A percentile compares a stretch with the other conserved stretches of the same genome.
phyloP scores from a whole-genome alignment of 2,329 filamentous ascomycete species.

The Botrytis byssoidea region DNA sequence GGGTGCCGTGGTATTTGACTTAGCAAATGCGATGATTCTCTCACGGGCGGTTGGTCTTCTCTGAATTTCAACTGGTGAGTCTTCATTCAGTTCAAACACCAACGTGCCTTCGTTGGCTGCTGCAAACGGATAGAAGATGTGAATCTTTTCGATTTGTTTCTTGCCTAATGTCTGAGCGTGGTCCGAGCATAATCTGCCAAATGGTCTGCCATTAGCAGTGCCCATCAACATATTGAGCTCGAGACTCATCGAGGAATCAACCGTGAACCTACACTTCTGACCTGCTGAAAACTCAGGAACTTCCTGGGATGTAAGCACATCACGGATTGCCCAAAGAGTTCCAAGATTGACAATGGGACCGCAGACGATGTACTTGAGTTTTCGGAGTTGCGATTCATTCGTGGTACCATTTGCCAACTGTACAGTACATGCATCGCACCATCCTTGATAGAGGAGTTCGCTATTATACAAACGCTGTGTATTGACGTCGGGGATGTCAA shows the following conservation, averaged over 20 bases:
- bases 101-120: neutral
- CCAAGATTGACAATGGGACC: neutral
- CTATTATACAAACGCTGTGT: neutral
- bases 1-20: neutral
- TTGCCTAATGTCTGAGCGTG: neutral
- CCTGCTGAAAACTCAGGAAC: neutral
- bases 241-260: neutral
- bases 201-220: neutral
- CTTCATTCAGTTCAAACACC: neutral
- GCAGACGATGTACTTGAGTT: neutral
- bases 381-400: too few species aligned
- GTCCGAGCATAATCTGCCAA: neutral
- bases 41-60: neutral
- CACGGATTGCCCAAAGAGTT: neutral
- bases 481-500: neutral
- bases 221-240: neutral
- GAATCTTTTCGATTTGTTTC: neutral
- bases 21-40: neutral
- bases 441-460: neutral
- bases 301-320: neutral
- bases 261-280: neutral
- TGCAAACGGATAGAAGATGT: neutral
- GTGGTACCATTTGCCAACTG: neutral
- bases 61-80: neutral
- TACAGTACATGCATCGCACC: neutral